These are phyloP conservation scores for Pestalotiopsis sp. DNA, from an alignment of 2,329 filamentous ascomycete species.

Conservation along the genomic window DNA sequence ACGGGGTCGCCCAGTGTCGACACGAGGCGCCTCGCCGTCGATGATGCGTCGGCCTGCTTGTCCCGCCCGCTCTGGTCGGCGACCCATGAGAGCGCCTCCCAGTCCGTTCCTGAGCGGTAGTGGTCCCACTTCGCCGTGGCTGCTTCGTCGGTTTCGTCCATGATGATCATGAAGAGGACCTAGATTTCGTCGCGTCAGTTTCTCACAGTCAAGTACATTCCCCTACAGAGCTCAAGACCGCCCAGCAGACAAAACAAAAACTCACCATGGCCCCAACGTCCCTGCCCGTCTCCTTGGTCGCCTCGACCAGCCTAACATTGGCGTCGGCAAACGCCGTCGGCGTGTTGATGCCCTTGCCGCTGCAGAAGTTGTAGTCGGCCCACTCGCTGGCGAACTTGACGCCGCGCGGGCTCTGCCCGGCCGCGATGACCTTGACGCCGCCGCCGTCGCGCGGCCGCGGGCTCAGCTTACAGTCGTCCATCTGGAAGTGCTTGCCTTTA, in stretches of 20 bases:
- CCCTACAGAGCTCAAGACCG: not conserved
- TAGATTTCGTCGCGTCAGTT: not conserved
- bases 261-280: constrained; percentile 16
- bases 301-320: constrained; percentile 11
- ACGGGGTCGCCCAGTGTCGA: constrained; percentile 12
- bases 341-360: constrained; percentile 22
- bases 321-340: constrained; percentile 14
- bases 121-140: constrained; percentile 14
- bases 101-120: constrained; percentile 15
- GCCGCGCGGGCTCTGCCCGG: constrained; percentile 25
- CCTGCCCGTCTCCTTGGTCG: constrained; percentile 15
- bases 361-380: constrained; percentile 36
- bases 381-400: constrained; percentile 33
- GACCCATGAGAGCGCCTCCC: constrained; percentile 15
- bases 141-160: constrained; percentile 17
- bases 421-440: constrained; percentile 17
- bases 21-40: constrained; percentile 13
- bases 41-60: constrained; percentile 11
- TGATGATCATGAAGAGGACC: constrained; percentile 16
- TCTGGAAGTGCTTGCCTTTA: constrained; percentile 28
- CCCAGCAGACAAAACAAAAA: too few species aligned
- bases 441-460: constrained; percentile 17
- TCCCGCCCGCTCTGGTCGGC: constrained; percentile 15
- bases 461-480: constrained; percentile 36
- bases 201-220: not conserved